Percentiles rank a stretch among this genome's conserved stretches.
phyloP scores from a whole-genome alignment of 108 stramenopile genomes.

The Fistulifera solaris region DNA sequence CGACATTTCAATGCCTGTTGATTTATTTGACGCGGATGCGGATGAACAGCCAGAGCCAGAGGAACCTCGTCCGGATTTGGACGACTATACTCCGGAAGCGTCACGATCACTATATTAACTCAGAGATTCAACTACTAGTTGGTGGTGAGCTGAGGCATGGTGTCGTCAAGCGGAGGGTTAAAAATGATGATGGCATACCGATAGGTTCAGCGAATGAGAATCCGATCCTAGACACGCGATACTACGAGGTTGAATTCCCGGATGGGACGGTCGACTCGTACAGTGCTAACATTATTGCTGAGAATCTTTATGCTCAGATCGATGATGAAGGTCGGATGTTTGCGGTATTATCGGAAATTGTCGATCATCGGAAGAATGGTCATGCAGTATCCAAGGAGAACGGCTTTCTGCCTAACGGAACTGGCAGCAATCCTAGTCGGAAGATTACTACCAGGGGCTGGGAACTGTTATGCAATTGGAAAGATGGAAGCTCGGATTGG shows the following conservation, averaged over 20 bases:
- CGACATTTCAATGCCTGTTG: not conserved
- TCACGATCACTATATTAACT: not conserved
- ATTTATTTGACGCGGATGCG: not conserved
- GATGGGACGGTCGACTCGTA: slow-evolving; percentile 22
- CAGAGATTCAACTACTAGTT: slow-evolving; percentile 3
- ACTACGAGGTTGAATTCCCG: slow-evolving; percentile 24
- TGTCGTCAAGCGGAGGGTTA: slow-evolving; percentile 12
- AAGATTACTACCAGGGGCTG: slow-evolving; percentile 22
- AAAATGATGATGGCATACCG: slow-evolving; percentile 21
- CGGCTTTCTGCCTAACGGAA: not conserved
- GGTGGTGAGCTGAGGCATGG: slow-evolving; percentile 9
- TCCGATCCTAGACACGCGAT: slow-evolving; percentile 26
- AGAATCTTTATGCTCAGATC: slow-evolving; percentile 23
- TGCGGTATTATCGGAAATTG: slow-evolving; percentile 14
- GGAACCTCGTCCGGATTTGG: not conserved
- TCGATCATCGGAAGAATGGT: slow-evolving; percentile 21
- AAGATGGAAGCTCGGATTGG: slow-evolving; percentile 29
- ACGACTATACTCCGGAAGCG: not conserved
- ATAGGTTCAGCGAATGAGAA: slow-evolving; percentile 24
- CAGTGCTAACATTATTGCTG: slow-evolving; percentile 34
- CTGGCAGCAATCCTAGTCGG: not conserved
- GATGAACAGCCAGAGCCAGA: not conserved
- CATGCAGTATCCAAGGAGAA: slow-evolving; percentile 13
- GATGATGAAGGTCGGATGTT: slow-evolving; percentile 25
- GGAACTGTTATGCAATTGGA: slow-evolving; percentile 19